Evolutionary conservation across 2,329 filamentous ascomycete species (phyloP).

Genomic region (Claviceps digitariae): DNA sequence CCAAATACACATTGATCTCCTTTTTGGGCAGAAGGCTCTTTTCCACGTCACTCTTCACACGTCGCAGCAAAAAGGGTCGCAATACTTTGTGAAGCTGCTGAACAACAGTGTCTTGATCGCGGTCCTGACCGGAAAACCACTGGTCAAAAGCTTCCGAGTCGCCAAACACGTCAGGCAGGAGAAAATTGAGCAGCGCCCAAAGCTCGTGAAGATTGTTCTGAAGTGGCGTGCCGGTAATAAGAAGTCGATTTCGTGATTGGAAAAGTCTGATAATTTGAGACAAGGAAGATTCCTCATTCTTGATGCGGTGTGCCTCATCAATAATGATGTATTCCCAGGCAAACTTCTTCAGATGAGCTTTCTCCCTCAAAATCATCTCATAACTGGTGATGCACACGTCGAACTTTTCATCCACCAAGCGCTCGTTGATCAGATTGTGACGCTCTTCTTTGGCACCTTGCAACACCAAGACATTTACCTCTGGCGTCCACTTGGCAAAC

Average conservation of each 20-base stretch:
- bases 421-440: slow-evolving; percentile 73
- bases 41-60: slow-evolving; percentile 95
- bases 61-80: slow-evolving; percentile 82
- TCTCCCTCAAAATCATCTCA: slow-evolving; percentile 96
- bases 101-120: slow-evolving; percentile 89
- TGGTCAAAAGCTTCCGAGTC: slow-evolving; percentile 94
- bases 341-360: slow-evolving; percentile 89
- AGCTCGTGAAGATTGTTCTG: slow-evolving; percentile 98
- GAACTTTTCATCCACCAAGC: slow-evolving; percentile 86
- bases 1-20: slow-evolving; percentile 91
- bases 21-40: slow-evolving; percentile 97
- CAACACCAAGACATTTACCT: slow-evolving; percentile 84
- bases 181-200: slow-evolving; percentile 93
- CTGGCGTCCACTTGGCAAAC: slow-evolving; percentile 86
- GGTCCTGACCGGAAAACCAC: slow-evolving; percentile 87
- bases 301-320: slow-evolving; percentile 95
- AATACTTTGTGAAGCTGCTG: slow-evolving; percentile 90
- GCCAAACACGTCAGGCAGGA: slow-evolving; percentile 95
- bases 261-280: slow-evolving; percentile 95
- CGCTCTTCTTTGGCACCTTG: slow-evolving; percentile 95
- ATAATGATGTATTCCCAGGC: slow-evolving; percentile 99
- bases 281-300: slow-evolving; percentile 95
- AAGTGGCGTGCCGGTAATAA: slow-evolving; percentile 92
- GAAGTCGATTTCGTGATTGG: slow-evolving; percentile 82
- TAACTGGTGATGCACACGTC: slow-evolving; percentile 98